Percentiles rank a stretch among this genome's conserved stretches.
These are phyloP conservation scores for Aureobasidium subglaciale DNA, from an alignment of 2,329 filamentous ascomycete species.

Conservation along the genomic window DNA sequence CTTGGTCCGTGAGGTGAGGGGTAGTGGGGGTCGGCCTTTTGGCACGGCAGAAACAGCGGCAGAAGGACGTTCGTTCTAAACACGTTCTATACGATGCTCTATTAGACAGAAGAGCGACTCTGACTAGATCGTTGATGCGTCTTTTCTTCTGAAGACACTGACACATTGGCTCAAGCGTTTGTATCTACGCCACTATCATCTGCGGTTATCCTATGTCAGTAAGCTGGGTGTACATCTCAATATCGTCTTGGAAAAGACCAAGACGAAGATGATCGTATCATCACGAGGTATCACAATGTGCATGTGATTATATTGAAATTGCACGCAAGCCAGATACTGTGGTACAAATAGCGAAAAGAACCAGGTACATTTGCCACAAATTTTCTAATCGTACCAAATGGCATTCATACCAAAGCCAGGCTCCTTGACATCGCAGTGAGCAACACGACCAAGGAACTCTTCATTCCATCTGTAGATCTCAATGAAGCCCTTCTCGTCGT, in stretches of 20 bases:
- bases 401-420: conserved; percentile 95
- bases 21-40: background rate
- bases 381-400: conserved; percentile 76
- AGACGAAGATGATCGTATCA: too few species aligned
- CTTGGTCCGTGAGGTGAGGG: conserved; percentile 4
- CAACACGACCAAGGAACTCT: conserved; percentile 71
- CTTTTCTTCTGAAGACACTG: too few species aligned
- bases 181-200: too few species aligned
- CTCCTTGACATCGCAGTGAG: conserved; percentile 68
- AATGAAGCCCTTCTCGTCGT: conserved; percentile 79
- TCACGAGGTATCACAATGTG: too few species aligned
- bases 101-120: background rate
- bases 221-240: too few species aligned
- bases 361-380: too few species aligned
- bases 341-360: too few species aligned
- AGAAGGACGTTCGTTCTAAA: background rate
- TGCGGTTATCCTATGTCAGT: too few species aligned
- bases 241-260: too few species aligned
- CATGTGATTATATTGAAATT: too few species aligned
- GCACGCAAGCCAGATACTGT: too few species aligned
- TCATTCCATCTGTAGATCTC: conserved; percentile 85
- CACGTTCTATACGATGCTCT: background rate
- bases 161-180: too few species aligned
- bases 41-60: conserved; percentile 1
- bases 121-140: background rate